These are phyloP conservation scores for Carnegiea gigantea DNA, from an alignment of 179 eudicot genomes.

Conservation along the genomic window DNA sequence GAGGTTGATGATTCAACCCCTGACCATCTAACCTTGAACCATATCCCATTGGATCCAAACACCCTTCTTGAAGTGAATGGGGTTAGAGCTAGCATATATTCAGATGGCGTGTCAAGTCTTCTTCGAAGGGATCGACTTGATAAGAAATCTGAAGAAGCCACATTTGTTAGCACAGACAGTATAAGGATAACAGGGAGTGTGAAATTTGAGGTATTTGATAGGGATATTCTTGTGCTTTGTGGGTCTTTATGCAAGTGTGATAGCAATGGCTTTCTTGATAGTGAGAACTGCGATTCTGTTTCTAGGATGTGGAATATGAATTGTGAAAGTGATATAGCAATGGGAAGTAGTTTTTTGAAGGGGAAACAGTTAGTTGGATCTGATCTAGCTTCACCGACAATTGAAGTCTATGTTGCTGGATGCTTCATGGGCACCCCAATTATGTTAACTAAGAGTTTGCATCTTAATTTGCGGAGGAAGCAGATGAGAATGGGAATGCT, in stretches of 20 bases:
- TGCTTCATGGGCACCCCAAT: slow-evolving; percentile 70
- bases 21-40: slow-evolving; percentile 68
- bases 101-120: slow-evolving; percentile 58
- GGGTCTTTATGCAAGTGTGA: slow-evolving; percentile 54
- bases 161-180: slow-evolving; percentile 77
- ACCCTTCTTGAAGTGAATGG: slow-evolving; percentile 82
- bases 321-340: slow-evolving; percentile 49
- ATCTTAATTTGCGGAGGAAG: slow-evolving; percentile 57
- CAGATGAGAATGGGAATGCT: slow-evolving; percentile 50
- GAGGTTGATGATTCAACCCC: slow-evolving; percentile 67
- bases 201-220: slow-evolving; percentile 75
- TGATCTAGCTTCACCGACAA: slow-evolving; percentile 41
- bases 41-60: slow-evolving; percentile 61
- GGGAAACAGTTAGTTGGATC: slow-evolving; percentile 43
- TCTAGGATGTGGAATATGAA: slow-evolving; percentile 56
- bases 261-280: slow-evolving; percentile 44
- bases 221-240: slow-evolving; percentile 48
- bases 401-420: slow-evolving; percentile 93
- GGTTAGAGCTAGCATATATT: slow-evolving; percentile 57
- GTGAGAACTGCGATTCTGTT: slow-evolving; percentile 31
- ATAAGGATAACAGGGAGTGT: slow-evolving; percentile 62
- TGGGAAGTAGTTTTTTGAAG: slow-evolving; percentile 51
- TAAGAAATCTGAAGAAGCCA: slow-evolving; percentile 77
- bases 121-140: slow-evolving; percentile 75
- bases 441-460: slow-evolving; percentile 72